phyloP scores from a whole-genome alignment of 805 yeast species.

The Cyberlindnera xishuangbannaensis region DNA sequence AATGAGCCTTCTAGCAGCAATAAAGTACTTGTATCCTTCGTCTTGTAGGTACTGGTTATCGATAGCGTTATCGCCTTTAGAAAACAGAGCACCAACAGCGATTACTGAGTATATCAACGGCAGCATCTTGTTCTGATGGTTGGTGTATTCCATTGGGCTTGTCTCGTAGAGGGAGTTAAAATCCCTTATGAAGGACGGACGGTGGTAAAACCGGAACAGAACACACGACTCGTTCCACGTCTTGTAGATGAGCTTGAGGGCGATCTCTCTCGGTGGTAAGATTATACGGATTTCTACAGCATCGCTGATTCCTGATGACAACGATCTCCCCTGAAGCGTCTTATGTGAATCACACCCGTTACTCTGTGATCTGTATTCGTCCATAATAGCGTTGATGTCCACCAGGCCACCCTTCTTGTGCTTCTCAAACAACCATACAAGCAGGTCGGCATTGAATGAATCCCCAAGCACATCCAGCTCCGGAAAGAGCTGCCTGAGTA shows the following conservation, averaged over 20 bases:
- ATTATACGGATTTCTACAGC: conserved; percentile 45
- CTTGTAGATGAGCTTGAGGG: conserved; percentile 63
- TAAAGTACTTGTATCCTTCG: conserved; percentile 79
- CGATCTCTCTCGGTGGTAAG: conserved; percentile 72
- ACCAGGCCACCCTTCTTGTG: conserved; percentile 16
- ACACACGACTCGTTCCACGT: conserved; percentile 89
- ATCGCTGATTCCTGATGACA: conserved; percentile 24
- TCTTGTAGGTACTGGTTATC: conserved; percentile 33
- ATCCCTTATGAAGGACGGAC: conserved; percentile 75
- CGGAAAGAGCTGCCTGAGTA: conserved; percentile 15
- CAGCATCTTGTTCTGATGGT: conserved; percentile 70
- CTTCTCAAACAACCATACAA: conserved; percentile 13
- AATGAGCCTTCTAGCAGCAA: conserved; percentile 78
- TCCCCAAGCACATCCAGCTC: conserved; percentile 13
- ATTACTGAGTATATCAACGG: conserved; percentile 80
- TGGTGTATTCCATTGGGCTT: conserved; percentile 70
- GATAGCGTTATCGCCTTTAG: conserved; percentile 31
- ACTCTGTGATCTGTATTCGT: too few species aligned
- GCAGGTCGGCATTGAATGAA: conserved; percentile 15
- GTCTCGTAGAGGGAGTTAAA: conserved; percentile 72
- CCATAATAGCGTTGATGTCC: conserved; percentile 14
- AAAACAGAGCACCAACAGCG: conserved; percentile 81
- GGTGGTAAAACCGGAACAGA: conserved; percentile 76
- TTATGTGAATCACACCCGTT: too few species aligned
- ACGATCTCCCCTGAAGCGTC: too few species aligned